Percentiles rank a stretch among this genome's conserved stretches.
These are phyloP conservation scores for Choiromyces venosus DNA, from an alignment of 495 filamentous ascomycete species.

Conservation along the genomic window DNA sequence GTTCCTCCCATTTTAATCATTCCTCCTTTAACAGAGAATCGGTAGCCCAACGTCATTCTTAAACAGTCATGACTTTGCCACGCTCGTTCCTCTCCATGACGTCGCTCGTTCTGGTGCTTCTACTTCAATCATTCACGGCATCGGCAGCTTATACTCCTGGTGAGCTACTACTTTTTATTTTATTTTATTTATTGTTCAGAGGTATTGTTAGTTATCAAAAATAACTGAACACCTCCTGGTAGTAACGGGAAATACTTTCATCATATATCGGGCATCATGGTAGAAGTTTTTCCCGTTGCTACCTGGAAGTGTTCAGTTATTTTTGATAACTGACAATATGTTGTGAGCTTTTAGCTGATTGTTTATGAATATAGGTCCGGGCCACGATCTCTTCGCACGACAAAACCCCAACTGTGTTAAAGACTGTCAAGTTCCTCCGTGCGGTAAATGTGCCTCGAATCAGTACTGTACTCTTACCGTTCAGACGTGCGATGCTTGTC, in stretches of 20 bases:
- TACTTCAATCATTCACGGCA: slow-evolving; percentile 23
- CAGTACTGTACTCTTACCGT: slow-evolving; percentile 30
- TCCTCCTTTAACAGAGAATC: background rate
- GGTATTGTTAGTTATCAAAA: no score
- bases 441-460: slow-evolving; percentile 19
- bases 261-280: no score
- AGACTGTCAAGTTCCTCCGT: slow-evolving; percentile 23
- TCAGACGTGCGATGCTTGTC: slow-evolving; percentile 36
- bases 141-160: slow-evolving; percentile 28
- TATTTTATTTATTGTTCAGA: background rate
- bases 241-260: no score
- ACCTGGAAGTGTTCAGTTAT: no score
- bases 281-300: no score
- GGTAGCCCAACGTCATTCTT: slow-evolving; percentile 1
- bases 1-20: background rate
- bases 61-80: slow-evolving; percentile 24
- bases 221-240: no score
- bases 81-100: slow-evolving; percentile 9
- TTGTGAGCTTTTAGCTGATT: background rate
- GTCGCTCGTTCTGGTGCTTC: slow-evolving; percentile 24
- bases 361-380: slow-evolving; percentile 14
- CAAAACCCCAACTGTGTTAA: slow-evolving; percentile 28
- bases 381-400: slow-evolving; percentile 34
- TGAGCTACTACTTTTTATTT: slow-evolving; percentile 6
- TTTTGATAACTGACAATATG: background rate